These are phyloP conservation scores for Lentinus polychrous DNA, from an alignment of 1,284 basidiomycete genomes.

Conservation along the genomic window DNA sequence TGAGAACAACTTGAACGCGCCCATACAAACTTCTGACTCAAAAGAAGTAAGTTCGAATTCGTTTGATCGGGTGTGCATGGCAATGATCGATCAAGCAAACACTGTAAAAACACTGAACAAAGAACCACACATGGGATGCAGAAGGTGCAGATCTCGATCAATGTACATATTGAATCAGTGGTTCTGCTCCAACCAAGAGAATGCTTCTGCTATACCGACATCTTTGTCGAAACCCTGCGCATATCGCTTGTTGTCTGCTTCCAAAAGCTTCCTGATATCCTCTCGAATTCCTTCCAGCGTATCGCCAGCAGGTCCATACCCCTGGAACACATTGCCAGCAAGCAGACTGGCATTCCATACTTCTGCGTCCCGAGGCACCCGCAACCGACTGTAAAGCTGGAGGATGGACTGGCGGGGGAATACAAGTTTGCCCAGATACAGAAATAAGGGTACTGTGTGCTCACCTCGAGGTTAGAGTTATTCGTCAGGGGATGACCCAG, in stretches of 20 bases:
- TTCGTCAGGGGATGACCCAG: not conserved
- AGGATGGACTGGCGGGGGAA: not conserved
- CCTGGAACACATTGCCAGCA: slow-evolving; percentile 10
- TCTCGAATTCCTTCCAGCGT: not conserved
- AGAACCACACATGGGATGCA: too few relatives aligned
- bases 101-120: too few relatives aligned
- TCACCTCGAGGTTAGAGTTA: not conserved
- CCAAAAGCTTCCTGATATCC: slow-evolving; percentile 1
- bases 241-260: not conserved
- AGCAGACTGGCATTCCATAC: slow-evolving; percentile 10
- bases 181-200: too few relatives aligned
- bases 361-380: slow-evolving; percentile 7
- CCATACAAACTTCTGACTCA: too few relatives aligned
- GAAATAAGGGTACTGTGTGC: not conserved
- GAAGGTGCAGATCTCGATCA: too few relatives aligned
- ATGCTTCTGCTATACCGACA: too few relatives aligned
- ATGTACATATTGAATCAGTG: too few relatives aligned
- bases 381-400: slow-evolving; percentile 7
- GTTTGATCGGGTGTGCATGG: too few relatives aligned
- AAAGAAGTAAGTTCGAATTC: too few relatives aligned
- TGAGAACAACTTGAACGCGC: too few relatives aligned
- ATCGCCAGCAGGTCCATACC: slow-evolving; percentile 5
- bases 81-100: too few relatives aligned
- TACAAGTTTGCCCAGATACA: not conserved
- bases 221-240: not conserved